Evolutionary conservation across 225 moss, liverwort and hornwort species (phyloP).

Genomic region (Ulota crispa): DNA sequence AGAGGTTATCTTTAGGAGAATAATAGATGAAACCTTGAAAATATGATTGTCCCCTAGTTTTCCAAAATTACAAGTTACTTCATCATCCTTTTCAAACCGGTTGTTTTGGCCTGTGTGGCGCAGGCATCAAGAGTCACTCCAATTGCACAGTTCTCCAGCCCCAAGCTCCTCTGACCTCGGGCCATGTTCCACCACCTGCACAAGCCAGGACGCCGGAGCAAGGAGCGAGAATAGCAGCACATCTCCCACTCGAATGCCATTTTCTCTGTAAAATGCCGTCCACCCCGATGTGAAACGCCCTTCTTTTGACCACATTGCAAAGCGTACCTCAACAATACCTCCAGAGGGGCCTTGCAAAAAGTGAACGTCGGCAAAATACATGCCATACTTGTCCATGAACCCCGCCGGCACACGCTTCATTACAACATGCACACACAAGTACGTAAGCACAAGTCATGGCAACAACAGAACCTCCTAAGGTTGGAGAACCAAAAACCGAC

Average conservation of each 20-base stretch:
- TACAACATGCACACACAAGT: neutral
- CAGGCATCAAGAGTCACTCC: neutral
- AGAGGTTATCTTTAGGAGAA: too few species aligned
- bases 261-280: conserved; percentile 16
- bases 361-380: conserved; percentile 3
- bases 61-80: too few species aligned
- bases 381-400: conserved; percentile 23
- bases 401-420: conserved; percentile 13
- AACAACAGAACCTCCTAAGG: too few species aligned
- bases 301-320: neutral
- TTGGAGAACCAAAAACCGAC: too few species aligned
- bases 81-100: too few species aligned
- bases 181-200: conserved; percentile 16
- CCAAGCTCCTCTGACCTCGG: neutral
- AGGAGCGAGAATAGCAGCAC: conserved; percentile 34
- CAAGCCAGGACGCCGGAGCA: conserved; percentile 17
- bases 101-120: too few species aligned
- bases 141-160: neutral
- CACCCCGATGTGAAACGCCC: conserved; percentile 24
- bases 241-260: conserved; percentile 15
- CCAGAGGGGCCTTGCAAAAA: conserved; percentile 2
- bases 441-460: neutral
- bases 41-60: too few species aligned
- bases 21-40: too few species aligned
- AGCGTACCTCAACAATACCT: neutral